Conservation (phyloP, 2,329 filamentous ascomycete genomes). For the Gremmenia infestans region DNA sequence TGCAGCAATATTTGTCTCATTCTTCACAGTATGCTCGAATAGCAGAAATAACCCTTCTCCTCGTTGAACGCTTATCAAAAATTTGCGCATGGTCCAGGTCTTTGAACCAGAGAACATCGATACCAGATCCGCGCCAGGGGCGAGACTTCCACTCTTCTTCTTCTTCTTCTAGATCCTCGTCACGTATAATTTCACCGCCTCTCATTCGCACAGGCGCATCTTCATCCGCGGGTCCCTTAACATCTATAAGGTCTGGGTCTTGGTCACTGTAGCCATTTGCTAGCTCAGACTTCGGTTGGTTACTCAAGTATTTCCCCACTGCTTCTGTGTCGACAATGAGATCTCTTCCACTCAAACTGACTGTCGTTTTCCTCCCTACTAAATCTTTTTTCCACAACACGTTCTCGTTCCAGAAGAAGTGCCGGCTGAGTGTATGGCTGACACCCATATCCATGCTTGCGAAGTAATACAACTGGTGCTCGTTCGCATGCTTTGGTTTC, state of each 20-base stretch:
- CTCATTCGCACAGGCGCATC: background rate
- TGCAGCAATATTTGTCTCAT: background rate
- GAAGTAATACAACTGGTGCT: constrained; percentile 57
- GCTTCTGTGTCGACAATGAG: constrained; percentile 49
- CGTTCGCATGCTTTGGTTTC: constrained; percentile 44
- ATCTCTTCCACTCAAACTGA: constrained; percentile 46
- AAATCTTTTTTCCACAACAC: constrained; percentile 56
- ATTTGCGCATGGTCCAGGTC: constrained; percentile 53
- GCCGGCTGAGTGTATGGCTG: constrained; percentile 50
- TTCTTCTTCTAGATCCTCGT: constrained; percentile 12
- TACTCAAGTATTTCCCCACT: constrained; percentile 47
- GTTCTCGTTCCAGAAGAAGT: constrained; percentile 59
- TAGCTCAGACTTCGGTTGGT: constrained; percentile 2
- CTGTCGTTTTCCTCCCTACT: constrained; percentile 38
- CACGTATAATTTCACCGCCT: constrained; percentile 21
- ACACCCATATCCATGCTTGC: constrained; percentile 54
- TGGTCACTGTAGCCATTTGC: constrained; percentile 5
- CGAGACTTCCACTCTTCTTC: constrained; percentile 28
- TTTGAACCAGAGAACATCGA: constrained; percentile 50
- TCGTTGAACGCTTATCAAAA: constrained; percentile 37
- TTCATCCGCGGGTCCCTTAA: constrained; percentile 6
- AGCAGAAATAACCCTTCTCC: constrained; percentile 31
- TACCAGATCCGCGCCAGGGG: constrained; percentile 30
- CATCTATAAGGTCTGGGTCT: constrained; percentile 18
- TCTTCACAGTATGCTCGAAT: constrained; percentile 27